Evolutionary conservation across 2,329 filamentous ascomycete species (phyloP).

Genomic region (Xylariaceae sp.): DNA sequence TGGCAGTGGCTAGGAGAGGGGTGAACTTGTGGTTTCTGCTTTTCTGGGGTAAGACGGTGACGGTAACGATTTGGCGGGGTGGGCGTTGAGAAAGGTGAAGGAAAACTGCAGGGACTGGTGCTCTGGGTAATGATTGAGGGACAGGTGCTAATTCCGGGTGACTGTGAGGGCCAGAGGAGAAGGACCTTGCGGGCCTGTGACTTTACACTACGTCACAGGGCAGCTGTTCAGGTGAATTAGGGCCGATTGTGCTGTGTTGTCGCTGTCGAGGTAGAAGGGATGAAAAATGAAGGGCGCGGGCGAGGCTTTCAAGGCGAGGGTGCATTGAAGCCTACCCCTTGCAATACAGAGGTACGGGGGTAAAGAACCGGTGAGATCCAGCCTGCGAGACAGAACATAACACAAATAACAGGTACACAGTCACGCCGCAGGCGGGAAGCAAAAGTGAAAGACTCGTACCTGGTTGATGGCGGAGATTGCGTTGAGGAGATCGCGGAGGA

Average conservation of each 20-base stretch:
- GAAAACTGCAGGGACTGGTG: not conserved
- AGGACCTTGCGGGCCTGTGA: too few species aligned
- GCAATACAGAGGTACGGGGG: too few species aligned
- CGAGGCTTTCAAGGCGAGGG: too few species aligned
- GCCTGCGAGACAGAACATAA: too few species aligned
- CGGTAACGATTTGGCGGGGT: not conserved
- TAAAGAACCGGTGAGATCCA: too few species aligned
- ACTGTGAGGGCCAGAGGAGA: not conserved
- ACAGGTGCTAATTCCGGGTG: not conserved
- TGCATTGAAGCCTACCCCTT: too few species aligned
- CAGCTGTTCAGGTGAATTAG: too few species aligned
- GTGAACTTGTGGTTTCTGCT: not conserved
- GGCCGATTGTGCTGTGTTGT: too few species aligned
- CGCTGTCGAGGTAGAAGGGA: too few species aligned
- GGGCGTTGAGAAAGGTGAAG: not conserved
- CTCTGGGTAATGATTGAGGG: not conserved
- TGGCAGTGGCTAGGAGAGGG: not conserved
- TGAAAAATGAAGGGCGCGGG: too few species aligned
- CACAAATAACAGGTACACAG: too few species aligned
- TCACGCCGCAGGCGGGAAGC: not conserved
- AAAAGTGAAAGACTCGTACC: slow-evolving; percentile 26
- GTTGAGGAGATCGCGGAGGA: slow-evolving; percentile 17
- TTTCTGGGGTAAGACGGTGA: not conserved
- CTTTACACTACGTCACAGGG: too few species aligned
- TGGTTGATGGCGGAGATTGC: slow-evolving; percentile 23